These are phyloP conservation scores for Closterium sp. DNA, from an alignment of 139 green algal genomes.

Conservation along the genomic window DNA sequence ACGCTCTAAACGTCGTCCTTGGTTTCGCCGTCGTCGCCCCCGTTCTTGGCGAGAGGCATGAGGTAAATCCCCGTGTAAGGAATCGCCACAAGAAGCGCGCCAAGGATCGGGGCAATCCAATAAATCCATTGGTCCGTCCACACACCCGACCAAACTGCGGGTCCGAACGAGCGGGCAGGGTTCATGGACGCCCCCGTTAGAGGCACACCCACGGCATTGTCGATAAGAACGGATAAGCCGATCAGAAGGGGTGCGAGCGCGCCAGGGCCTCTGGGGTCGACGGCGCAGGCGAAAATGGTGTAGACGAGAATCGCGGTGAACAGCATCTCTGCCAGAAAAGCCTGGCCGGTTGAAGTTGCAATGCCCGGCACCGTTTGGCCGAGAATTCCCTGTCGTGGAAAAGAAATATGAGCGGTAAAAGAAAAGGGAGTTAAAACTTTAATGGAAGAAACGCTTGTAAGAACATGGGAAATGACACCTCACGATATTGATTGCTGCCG, in stretches of 20 bases:
- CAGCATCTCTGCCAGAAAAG: slow-evolving; percentile 19
- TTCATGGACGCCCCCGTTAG: slow-evolving; percentile 45
- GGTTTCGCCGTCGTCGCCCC: neutral
- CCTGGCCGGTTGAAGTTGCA: neutral
- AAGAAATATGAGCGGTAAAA: neutral
- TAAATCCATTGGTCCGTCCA: slow-evolving; percentile 36
- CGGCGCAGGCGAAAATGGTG: slow-evolving; percentile 29
- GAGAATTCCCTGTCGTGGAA: neutral
- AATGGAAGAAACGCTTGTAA: too few relatives aligned
- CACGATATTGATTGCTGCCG: too few relatives aligned
- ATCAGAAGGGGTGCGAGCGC: slow-evolving; percentile 25
- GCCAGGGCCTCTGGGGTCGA: neutral
- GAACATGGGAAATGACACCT: neutral
- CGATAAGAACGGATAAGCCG: slow-evolving; percentile 21
- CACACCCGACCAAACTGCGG: slow-evolving; percentile 23
- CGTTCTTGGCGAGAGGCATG: neutral
- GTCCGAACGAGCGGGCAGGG: slow-evolving; percentile 27
- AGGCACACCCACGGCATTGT: slow-evolving; percentile 20
- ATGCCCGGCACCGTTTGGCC: neutral
- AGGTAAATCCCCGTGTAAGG: slow-evolving; percentile 1
- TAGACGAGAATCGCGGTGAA: slow-evolving; percentile 45
- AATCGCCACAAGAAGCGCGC: slow-evolving; percentile 24
- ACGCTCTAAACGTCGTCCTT: neutral
- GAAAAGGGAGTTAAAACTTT: too few relatives aligned
- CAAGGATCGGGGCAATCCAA: slow-evolving; percentile 14